phyloP scores from a whole-genome alignment of 2,329 filamentous ascomycete species.

The Bipolaris zeicola region DNA sequence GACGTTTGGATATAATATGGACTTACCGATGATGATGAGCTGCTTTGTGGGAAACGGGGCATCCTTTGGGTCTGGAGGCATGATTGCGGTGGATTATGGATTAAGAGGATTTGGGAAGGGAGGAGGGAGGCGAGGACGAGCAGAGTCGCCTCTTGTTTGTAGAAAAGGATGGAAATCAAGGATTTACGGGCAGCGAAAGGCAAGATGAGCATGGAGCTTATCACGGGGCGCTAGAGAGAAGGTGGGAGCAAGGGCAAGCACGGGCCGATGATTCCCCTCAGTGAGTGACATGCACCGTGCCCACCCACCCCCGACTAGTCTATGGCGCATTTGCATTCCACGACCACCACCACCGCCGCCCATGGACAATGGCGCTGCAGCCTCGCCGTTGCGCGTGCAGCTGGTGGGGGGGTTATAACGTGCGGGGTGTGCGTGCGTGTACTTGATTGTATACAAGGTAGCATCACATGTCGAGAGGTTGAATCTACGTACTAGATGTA shows the following conservation, averaged over 20 bases:
- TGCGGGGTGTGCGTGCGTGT: too few relatives aligned
- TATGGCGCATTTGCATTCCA: constrained; percentile 8
- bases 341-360: background rate
- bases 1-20: constrained; percentile 19
- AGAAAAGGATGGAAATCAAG: constrained; percentile 21
- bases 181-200: constrained; percentile 20
- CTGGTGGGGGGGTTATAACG: background rate
- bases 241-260: constrained; percentile 17
- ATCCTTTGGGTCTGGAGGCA: constrained; percentile 42
- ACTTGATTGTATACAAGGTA: too few relatives aligned
- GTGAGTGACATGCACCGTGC: constrained; percentile 15
- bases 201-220: constrained; percentile 20
- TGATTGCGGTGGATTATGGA: constrained; percentile 11
- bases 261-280: constrained; percentile 26
- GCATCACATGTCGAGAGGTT: too few relatives aligned
- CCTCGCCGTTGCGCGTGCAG: constrained; percentile 13
- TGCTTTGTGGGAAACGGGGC: constrained; percentile 54
- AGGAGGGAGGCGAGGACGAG: constrained; percentile 11
- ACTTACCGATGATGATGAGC: constrained; percentile 52
- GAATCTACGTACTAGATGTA: background rate
- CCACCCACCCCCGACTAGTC: constrained; percentile 13
- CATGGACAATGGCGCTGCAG: constrained; percentile 18
- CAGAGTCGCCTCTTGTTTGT: constrained; percentile 19
- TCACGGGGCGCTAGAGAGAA: constrained; percentile 17
- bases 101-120: constrained; percentile 7